These are phyloP conservation scores for Alternaria sp. DNA, from an alignment of 2,329 filamentous ascomycete genomes.

Conservation along the genomic window DNA sequence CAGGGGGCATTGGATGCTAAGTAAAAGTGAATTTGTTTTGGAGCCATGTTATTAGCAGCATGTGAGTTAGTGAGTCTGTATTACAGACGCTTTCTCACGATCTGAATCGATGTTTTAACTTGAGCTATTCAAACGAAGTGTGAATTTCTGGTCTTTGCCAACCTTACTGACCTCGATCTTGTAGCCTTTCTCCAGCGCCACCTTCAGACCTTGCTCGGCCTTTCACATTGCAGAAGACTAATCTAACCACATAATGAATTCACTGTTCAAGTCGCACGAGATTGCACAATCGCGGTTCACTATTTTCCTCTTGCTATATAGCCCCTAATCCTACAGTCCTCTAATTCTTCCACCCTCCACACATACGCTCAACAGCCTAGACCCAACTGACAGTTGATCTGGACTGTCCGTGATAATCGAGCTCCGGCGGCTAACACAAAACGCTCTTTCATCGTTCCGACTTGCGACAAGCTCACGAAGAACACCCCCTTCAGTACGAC, in stretches of 20 bases:
- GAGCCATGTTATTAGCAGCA: neutral
- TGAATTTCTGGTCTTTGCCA: too few relatives aligned
- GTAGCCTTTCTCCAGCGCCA: neutral
- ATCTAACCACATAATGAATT: neutral
- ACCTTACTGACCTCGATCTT: too few relatives aligned
- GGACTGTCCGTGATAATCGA: too few relatives aligned
- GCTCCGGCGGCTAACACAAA: too few relatives aligned
- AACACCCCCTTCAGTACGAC: too few relatives aligned
- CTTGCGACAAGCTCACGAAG: too few relatives aligned
- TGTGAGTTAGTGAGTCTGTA: neutral
- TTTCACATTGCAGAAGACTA: neutral
- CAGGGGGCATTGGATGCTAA: slow-evolving; percentile 32
- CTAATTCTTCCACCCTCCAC: neutral
- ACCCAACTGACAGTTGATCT: too few relatives aligned
- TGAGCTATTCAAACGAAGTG: too few relatives aligned
- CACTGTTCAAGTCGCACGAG: neutral
- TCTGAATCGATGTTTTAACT: neutral
- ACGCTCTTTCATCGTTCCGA: too few relatives aligned
- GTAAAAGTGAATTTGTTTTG: neutral
- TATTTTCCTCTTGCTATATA: neutral
- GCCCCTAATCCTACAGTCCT: neutral
- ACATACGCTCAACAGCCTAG: neutral
- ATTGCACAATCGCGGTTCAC: neutral
- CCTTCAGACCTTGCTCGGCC: neutral
- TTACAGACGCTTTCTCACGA: neutral